Conservation (phyloP, 1,139 yeast species). For the Pichia sp. region DNA sequence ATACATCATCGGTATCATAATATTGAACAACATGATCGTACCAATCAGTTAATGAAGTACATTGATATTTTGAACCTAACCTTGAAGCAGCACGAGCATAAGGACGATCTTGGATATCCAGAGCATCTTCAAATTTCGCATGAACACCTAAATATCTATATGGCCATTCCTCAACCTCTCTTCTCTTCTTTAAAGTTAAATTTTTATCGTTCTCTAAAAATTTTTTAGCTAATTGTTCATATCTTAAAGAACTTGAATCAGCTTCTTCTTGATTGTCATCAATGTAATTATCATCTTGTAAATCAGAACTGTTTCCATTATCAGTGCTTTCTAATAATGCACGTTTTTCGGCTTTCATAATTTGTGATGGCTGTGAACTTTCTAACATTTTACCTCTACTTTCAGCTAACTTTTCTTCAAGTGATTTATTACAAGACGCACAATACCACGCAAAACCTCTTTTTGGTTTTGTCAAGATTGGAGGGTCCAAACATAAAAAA, state of each 20-base stretch:
- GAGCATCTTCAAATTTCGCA: conserved; percentile 68
- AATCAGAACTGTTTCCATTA: conserved; percentile 9
- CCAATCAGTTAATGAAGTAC: conserved; percentile 60
- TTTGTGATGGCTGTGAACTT: conserved; percentile 25
- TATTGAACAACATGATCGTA: conserved; percentile 62
- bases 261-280: conserved; percentile 6
- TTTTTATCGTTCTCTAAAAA: conserved; percentile 42
- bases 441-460: conserved; percentile 95
- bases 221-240: conserved; percentile 53
- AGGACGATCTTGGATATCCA: conserved; percentile 74
- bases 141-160: conserved; percentile 77
- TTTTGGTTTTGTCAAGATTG: conserved; percentile 70
- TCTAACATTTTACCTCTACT: conserved; percentile 32
- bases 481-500: conserved; percentile 83
- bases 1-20: conserved; percentile 39
- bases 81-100: conserved; percentile 79
- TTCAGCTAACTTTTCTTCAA: conserved; percentile 35
- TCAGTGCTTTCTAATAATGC: conserved; percentile 9
- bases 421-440: conserved; percentile 59
- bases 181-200: conserved; percentile 40
- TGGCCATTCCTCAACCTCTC: conserved; percentile 67
- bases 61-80: conserved; percentile 71
- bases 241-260: conserved; percentile 27
- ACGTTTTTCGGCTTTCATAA: conserved; percentile 15
- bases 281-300: background rate